A percentile compares a stretch with the other conserved stretches of the same genome.
phyloP scores from a whole-genome alignment of 1,284 basidiomycete species.

The Malassezia sp. region DNA sequence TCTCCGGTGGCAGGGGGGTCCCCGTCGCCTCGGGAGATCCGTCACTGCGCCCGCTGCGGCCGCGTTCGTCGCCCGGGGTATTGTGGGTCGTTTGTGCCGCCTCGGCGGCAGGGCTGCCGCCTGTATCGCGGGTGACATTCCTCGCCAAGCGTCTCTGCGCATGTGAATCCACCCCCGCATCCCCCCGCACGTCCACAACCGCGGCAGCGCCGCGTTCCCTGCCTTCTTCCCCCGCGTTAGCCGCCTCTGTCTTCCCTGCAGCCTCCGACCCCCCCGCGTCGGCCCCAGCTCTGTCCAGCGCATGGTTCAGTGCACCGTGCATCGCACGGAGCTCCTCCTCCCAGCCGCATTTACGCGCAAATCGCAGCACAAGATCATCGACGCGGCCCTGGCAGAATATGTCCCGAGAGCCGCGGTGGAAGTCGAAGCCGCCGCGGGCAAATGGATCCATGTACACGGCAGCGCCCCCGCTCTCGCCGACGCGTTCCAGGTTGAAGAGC shows the following conservation, averaged over 20 bases:
- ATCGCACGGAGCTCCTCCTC: constrained; percentile 16
- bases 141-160: too few relatives aligned
- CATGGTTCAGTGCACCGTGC: neutral
- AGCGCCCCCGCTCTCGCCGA: constrained; percentile 48
- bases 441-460: constrained; percentile 29
- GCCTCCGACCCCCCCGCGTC: too few relatives aligned
- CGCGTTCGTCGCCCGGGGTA: too few relatives aligned
- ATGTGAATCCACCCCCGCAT: too few relatives aligned
- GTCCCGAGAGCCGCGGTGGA: constrained; percentile 28
- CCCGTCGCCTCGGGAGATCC: too few relatives aligned
- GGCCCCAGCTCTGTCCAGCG: constrained; percentile 1
- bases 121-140: too few relatives aligned
- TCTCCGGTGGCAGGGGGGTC: too few relatives aligned
- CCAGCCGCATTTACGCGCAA: constrained; percentile 32
- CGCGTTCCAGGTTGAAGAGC: constrained; percentile 53
- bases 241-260: neutral
- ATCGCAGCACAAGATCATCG: constrained; percentile 25
- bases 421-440: constrained; percentile 39
- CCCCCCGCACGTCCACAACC: too few relatives aligned
- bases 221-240: neutral
- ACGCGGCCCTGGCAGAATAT: constrained; percentile 33
- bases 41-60: too few relatives aligned
- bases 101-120: too few relatives aligned
- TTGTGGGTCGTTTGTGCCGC: too few relatives aligned
- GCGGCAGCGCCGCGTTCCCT: too few relatives aligned